Percentiles rank a stretch among this genome's conserved stretches.
Evolutionary conservation across 2,329 filamentous ascomycete genomes (phyloP).

Genomic region (Rasamsonia emersonii): DNA sequence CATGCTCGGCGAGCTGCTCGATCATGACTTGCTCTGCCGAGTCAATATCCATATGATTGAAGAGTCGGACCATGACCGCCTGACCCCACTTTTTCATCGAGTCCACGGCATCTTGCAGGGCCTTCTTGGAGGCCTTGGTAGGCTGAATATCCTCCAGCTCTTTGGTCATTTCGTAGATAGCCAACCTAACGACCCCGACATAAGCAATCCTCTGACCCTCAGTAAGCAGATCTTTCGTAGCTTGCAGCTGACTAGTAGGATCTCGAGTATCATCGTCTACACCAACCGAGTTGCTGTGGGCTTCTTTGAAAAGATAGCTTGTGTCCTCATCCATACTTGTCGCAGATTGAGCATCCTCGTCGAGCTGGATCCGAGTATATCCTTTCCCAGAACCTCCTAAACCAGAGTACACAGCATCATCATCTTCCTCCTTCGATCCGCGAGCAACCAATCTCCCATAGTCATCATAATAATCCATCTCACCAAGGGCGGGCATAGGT

Average conservation of each 20-base stretch:
- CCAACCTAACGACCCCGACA: conserved; percentile 77
- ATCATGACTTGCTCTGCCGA: conserved; percentile 92
- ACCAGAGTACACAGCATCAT: conserved; percentile 64
- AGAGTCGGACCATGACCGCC: conserved; percentile 94
- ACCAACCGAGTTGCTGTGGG: conserved; percentile 53
- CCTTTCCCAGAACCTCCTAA: conserved; percentile 87
- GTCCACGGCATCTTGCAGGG: conserved; percentile 61
- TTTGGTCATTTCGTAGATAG: conserved; percentile 68
- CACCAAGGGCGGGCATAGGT: conserved; percentile 85
- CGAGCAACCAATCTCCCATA: conserved; percentile 78
- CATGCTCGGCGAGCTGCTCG: conserved; percentile 88
- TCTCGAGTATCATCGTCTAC: conserved; percentile 72
- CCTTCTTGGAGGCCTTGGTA: conserved; percentile 63
- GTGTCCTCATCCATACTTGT: conserved; percentile 98
- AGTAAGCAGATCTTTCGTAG: conserved; percentile 89
- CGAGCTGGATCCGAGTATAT: conserved; percentile 88
- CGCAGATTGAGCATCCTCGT: conserved; percentile 87
- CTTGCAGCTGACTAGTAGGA: conserved; percentile 80
- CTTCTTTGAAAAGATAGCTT: conserved; percentile 82
- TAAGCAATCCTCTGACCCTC: conserved; percentile 95
- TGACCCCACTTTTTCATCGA: conserved; percentile 92
- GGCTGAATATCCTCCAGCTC: conserved; percentile 53
- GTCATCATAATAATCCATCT: conserved; percentile 93
- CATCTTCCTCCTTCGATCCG: conserved; percentile 61
- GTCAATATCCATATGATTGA: conserved; percentile 94